phyloP scores from a whole-genome alignment of 139 green algal species.

The Closterium sp. region DNA sequence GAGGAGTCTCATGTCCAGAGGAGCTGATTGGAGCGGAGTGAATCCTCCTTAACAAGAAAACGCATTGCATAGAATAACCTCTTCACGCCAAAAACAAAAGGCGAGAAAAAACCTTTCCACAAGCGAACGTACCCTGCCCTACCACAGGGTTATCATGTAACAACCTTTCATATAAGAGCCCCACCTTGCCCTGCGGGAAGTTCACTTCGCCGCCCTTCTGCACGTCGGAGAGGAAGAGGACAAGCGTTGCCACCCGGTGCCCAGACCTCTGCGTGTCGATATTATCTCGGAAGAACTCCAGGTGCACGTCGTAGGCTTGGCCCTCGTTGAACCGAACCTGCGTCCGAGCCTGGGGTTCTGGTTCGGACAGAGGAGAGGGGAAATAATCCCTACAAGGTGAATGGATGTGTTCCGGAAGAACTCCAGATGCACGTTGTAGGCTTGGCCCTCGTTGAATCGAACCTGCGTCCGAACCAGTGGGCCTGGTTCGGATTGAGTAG shows the following conservation, averaged over 20 bases:
- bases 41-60: no score
- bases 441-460: conserved; percentile 70
- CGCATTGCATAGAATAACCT: no score
- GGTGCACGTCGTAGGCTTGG: conserved; percentile 65
- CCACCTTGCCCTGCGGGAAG: background rate
- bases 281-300: conserved; percentile 3
- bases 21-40: no score
- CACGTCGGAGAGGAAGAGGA: background rate
- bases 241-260: background rate
- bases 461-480: conserved; percentile 71
- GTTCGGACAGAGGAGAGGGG: background rate
- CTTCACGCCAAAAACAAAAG: no score
- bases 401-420: background rate
- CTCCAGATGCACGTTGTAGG: conserved; percentile 56
- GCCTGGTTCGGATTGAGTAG: no score
- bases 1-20: no score
- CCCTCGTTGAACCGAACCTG: conserved; percentile 73
- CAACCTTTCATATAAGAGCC: background rate
- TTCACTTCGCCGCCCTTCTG: background rate
- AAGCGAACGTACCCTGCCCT: no score
- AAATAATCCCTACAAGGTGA: background rate
- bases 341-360: conserved; percentile 63
- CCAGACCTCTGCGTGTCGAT: background rate
- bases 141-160: no score
- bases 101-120: no score